These are phyloP conservation scores for Colletotrichum camelliae DNA, from an alignment of 2,329 filamentous ascomycete genomes.

Conservation along the genomic window DNA sequence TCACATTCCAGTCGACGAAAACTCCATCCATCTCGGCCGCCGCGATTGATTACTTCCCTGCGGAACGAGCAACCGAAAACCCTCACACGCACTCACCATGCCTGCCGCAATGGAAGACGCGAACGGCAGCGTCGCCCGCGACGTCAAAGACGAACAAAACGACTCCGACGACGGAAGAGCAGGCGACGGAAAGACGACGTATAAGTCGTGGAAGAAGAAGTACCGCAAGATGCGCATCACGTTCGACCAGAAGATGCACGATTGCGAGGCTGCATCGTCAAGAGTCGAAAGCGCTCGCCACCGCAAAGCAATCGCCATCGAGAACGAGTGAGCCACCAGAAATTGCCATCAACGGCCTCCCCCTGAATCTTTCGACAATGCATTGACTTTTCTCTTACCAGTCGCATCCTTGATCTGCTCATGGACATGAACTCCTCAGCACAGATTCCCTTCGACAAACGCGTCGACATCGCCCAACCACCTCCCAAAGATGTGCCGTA, in stretches of 20 bases:
- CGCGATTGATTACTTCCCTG: not conserved
- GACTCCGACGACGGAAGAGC: slow-evolving; percentile 36
- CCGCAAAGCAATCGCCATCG: slow-evolving; percentile 85
- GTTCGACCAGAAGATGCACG: slow-evolving; percentile 79
- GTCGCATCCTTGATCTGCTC: slow-evolving; percentile 86
- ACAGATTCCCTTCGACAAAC: slow-evolving; percentile 76
- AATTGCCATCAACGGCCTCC: slow-evolving; percentile 10
- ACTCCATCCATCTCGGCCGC: not conserved
- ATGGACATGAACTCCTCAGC: slow-evolving; percentile 87
- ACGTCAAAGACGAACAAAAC: slow-evolving; percentile 48
- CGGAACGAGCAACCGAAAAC: not conserved
- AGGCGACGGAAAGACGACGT: slow-evolving; percentile 54
- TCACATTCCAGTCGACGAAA: not conserved
- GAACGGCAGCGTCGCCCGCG: slow-evolving; percentile 28
- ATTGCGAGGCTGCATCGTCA: slow-evolving; percentile 83
- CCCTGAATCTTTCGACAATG: not conserved
- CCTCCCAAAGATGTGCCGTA: slow-evolving; percentile 46
- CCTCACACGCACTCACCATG: not conserved
- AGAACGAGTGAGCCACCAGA: slow-evolving; percentile 80
- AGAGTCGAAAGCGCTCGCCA: slow-evolving; percentile 80
- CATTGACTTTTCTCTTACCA: slow-evolving; percentile 40
- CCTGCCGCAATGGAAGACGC: slow-evolving; percentile 33
- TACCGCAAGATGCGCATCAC: slow-evolving; percentile 87
- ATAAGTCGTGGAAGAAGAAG: slow-evolving; percentile 87
- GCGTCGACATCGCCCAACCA: slow-evolving; percentile 71